Percentiles rank a stretch among this genome's conserved stretches.
These are phyloP conservation scores for Dryadomyces sulphureus DNA, from an alignment of 2,329 filamentous ascomycete species.

Conservation along the genomic window DNA sequence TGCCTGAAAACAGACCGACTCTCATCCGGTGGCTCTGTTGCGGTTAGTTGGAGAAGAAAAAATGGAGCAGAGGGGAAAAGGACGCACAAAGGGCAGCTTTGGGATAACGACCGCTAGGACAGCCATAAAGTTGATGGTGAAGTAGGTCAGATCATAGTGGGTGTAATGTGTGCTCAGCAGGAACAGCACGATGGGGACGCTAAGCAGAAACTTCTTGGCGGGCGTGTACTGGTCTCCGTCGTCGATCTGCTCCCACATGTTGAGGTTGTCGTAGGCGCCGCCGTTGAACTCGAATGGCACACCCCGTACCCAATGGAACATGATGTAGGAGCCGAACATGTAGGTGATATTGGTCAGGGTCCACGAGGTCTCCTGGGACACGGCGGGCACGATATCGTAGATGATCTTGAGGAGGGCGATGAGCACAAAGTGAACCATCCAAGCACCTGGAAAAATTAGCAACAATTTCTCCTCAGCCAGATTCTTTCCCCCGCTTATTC, in stretches of 20 bases:
- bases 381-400: slow-evolving; percentile 89
- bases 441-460: slow-evolving; percentile 55
- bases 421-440: slow-evolving; percentile 92
- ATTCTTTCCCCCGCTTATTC: not conserved
- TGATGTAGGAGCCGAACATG: slow-evolving; percentile 97
- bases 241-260: slow-evolving; percentile 99
- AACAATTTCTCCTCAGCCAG: not conserved
- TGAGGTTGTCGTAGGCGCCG: slow-evolving; percentile 96
- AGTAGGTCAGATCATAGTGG: slow-evolving; percentile 93
- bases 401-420: slow-evolving; percentile 88
- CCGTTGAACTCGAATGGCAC: slow-evolving; percentile 98
- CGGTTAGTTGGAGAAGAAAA: slow-evolving; percentile 14
- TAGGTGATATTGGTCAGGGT: slow-evolving; percentile 97
- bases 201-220: slow-evolving; percentile 94
- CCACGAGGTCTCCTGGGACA: slow-evolving; percentile 97
- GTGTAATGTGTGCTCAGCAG: slow-evolving; percentile 97
- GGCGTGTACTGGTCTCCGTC: slow-evolving; percentile 98
- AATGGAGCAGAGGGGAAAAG: not conserved
- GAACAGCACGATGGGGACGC: slow-evolving; percentile 87
- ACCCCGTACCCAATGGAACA: slow-evolving; percentile 98
- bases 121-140: slow-evolving; percentile 91
- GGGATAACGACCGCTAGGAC: slow-evolving; percentile 88
- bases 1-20: slow-evolving; percentile 57
- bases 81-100: slow-evolving; percentile 79
- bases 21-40: slow-evolving; percentile 61